A percentile compares a stretch with the other conserved stretches of the same genome.
phyloP scores from a whole-genome alignment of 2,329 filamentous ascomycete genomes.

The Lomentospora prolificans region DNA sequence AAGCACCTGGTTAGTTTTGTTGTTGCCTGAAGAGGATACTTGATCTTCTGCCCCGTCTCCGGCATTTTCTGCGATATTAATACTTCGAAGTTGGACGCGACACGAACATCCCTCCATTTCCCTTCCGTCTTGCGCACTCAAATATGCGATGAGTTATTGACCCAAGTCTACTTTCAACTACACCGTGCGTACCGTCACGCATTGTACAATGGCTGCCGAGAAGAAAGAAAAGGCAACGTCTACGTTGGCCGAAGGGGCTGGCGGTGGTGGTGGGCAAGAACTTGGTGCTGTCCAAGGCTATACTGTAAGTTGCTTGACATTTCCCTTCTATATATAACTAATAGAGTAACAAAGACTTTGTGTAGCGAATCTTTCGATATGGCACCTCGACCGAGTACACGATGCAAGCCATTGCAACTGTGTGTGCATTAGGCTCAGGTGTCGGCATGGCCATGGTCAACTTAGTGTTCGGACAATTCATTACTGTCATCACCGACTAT shows the following conservation, averaged over 20 bases:
- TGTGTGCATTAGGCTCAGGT: conserved; percentile 25
- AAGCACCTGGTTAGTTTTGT: background rate
- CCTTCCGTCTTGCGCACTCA: too few species aligned
- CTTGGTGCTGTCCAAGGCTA: background rate
- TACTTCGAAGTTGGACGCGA: conserved; percentile 14
- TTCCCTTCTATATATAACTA: background rate
- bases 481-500: conserved; percentile 46
- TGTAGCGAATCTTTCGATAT: conserved; percentile 11
- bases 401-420: conserved; percentile 12
- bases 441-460: conserved; percentile 41
- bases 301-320: background rate
- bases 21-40: background rate
- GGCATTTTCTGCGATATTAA: conserved; percentile 14
- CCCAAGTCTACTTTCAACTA: too few species aligned
- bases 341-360: background rate
- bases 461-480: conserved; percentile 44
- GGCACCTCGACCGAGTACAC: conserved; percentile 9
- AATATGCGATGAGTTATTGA: too few species aligned
- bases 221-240: conserved; percentile 5
- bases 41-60: background rate
- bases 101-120: background rate
- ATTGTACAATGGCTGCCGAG: background rate
- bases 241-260: conserved; percentile 9
- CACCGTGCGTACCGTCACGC: too few species aligned
- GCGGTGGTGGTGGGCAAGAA: conserved; percentile 12